These are phyloP conservation scores for Prunus mume DNA, from an alignment of 306 rosid genomes.

Conservation along the genomic window DNA sequence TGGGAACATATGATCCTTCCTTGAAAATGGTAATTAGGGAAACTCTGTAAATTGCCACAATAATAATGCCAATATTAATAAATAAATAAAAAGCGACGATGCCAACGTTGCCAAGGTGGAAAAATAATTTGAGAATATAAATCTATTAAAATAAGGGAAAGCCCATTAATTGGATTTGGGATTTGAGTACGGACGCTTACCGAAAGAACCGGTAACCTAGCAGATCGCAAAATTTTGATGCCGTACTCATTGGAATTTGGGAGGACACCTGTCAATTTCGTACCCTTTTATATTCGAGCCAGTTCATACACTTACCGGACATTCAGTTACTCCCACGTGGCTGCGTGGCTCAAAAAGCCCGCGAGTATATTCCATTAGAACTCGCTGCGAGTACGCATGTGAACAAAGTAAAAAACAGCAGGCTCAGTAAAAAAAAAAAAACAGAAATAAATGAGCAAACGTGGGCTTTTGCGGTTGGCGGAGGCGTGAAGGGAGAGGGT, in stretches of 20 bases:
- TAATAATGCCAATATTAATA: neutral
- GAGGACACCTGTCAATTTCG: constrained; percentile 41
- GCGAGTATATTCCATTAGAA: neutral
- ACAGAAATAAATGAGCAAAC: constrained; percentile 4
- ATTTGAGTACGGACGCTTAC: constrained; percentile 21
- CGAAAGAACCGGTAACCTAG: constrained; percentile 32
- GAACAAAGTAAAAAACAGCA: too few relatives aligned
- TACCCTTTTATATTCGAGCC: neutral
- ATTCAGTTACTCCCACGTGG: constrained; percentile 39
- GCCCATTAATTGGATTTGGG: neutral
- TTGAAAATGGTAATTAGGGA: neutral
- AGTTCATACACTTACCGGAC: constrained; percentile 23
- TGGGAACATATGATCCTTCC: neutral
- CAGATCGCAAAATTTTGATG: neutral
- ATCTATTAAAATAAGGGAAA: neutral
- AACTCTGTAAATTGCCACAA: neutral
- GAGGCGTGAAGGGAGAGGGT: constrained; percentile 8
- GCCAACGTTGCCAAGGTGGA: neutral
- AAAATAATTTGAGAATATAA: neutral
- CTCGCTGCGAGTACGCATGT: neutral
- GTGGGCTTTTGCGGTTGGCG: neutral
- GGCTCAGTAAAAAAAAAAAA: neutral
- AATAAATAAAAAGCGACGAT: neutral
- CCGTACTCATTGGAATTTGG: constrained; percentile 21
- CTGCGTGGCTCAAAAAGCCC: constrained; percentile 13